These are phyloP conservation scores for Talaromyces verruculosus DNA, from an alignment of 2,329 filamentous ascomycete genomes.

Conservation along the genomic window DNA sequence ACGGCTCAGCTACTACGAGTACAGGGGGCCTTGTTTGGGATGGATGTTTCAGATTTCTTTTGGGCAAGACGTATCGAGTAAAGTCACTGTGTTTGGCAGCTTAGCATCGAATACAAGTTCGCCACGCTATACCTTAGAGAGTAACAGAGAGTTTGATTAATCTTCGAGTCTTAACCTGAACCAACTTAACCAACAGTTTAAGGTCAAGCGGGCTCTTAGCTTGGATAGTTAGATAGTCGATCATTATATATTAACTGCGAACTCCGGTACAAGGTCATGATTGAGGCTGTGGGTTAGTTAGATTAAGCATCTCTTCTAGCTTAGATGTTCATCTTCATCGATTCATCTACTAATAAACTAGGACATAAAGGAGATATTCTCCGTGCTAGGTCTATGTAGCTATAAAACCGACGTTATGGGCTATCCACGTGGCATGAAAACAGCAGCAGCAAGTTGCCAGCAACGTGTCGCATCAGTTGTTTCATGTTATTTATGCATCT, in stretches of 20 bases:
- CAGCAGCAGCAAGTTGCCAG: too few relatives aligned
- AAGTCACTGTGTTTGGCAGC: too few relatives aligned
- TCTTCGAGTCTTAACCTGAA: background rate
- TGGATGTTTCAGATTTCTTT: conserved; percentile 10
- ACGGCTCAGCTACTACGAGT: background rate
- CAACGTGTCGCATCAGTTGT: background rate
- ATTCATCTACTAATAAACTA: background rate
- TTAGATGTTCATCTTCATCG: background rate
- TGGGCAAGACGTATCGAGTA: background rate
- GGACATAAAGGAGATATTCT: background rate
- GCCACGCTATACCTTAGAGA: conserved; percentile 1
- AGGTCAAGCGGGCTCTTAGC: background rate
- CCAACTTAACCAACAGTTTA: background rate
- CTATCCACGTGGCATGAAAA: background rate
- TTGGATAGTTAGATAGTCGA: background rate
- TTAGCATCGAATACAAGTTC: background rate
- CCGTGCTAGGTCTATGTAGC: too few relatives aligned
- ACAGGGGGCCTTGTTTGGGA: conserved; percentile 1
- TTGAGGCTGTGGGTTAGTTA: background rate
- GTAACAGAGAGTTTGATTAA: background rate
- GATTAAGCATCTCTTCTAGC: background rate
- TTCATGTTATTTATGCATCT: conserved; percentile 4
- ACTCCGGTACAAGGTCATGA: background rate
- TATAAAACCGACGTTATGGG: background rate
- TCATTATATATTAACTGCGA: background rate